These are phyloP conservation scores for Trichosporon faecale DNA, from an alignment of 1,284 basidiomycete genomes.

Conservation along the genomic window DNA sequence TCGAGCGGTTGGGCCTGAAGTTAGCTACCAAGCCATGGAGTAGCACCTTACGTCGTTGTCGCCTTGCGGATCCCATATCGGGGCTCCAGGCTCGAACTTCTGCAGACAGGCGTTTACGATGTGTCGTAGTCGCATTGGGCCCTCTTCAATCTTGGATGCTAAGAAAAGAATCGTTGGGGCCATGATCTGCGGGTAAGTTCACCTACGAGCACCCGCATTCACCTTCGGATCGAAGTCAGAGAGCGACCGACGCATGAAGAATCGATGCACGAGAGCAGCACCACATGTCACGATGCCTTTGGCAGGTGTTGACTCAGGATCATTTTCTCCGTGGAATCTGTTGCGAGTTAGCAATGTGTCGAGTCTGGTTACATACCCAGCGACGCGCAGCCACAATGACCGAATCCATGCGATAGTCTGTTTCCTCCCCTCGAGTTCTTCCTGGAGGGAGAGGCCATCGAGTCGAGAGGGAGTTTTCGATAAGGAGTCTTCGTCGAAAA, in stretches of 20 bases:
- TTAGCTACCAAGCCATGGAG: not conserved
- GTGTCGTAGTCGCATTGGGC: constrained; percentile 39
- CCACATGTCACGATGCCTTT: constrained; percentile 65
- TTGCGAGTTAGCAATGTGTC: not conserved
- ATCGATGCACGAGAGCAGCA: constrained; percentile 86
- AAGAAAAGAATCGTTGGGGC: constrained; percentile 87
- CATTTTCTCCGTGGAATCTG: constrained; percentile 16
- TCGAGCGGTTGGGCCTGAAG: constrained; percentile 56
- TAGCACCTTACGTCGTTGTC: not conserved
- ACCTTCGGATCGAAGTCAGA: constrained; percentile 63
- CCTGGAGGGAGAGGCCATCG: constrained; percentile 29
- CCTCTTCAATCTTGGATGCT: constrained; percentile 68
- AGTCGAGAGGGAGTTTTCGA: constrained; percentile 35
- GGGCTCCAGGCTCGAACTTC: constrained; percentile 33
- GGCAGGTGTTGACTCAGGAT: constrained; percentile 20
- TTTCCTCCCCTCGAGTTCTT: constrained; percentile 38
- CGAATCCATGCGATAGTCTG: constrained; percentile 25
- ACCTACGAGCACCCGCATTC: constrained; percentile 6
- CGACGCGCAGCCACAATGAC: constrained; percentile 20
- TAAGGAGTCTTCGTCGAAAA: constrained; percentile 31
- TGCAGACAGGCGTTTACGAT: constrained; percentile 40
- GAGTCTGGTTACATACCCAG: constrained; percentile 10
- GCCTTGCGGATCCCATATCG: constrained; percentile 31
- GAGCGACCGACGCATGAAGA: constrained; percentile 90
- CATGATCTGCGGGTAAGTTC: constrained; percentile 63